phyloP scores from a whole-genome alignment of 257 asterid species.

The Orobanche coerulescens region DNA sequence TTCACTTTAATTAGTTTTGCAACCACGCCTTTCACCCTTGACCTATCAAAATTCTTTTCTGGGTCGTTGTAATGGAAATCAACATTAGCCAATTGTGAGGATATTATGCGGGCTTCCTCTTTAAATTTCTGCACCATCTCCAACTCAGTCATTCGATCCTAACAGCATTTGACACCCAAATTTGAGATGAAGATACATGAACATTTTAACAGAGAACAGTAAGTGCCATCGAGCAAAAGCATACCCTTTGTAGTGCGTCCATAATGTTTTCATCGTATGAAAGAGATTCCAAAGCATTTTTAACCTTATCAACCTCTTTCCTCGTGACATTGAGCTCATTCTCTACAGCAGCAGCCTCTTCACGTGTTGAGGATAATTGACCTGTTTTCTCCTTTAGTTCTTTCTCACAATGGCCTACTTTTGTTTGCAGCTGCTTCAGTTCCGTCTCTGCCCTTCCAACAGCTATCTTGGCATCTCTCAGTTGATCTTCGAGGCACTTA shows the following conservation, averaged over 20 bases:
- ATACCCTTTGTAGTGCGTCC: slow-evolving; percentile 82
- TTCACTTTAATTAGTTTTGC: slow-evolving; percentile 90
- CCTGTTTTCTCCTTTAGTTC: slow-evolving; percentile 67
- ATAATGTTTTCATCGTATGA: slow-evolving; percentile 66
- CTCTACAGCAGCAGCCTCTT: slow-evolving; percentile 69
- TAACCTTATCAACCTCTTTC: slow-evolving; percentile 60
- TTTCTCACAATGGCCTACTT: slow-evolving; percentile 70
- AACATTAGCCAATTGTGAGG: slow-evolving; percentile 68
- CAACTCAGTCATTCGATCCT: slow-evolving; percentile 68
- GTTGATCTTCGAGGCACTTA: slow-evolving; percentile 97
- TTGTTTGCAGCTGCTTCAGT: slow-evolving; percentile 88
- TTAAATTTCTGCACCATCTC: slow-evolving; percentile 69
- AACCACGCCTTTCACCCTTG: slow-evolving; percentile 94
- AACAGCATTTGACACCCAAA: slow-evolving; percentile 21
- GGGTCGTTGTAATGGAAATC: slow-evolving; percentile 75
- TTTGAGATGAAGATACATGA: slow-evolving; percentile 18
- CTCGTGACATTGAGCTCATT: slow-evolving; percentile 53
- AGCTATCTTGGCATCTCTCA: slow-evolving; percentile 80
- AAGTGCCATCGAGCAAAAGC: slow-evolving; percentile 6
- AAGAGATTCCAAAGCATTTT: slow-evolving; percentile 58
- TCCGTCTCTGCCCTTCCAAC: slow-evolving; percentile 91
- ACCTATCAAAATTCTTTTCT: slow-evolving; percentile 65
- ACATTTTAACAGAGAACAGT: slow-evolving; percentile 8
- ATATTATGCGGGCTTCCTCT: slow-evolving; percentile 61
- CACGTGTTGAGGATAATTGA: slow-evolving; percentile 52